Percentiles rank a stretch among this genome's conserved stretches.
These are phyloP conservation scores for Volvox africanus DNA, from an alignment of 139 green algal genomes.

Conservation along the genomic window DNA sequence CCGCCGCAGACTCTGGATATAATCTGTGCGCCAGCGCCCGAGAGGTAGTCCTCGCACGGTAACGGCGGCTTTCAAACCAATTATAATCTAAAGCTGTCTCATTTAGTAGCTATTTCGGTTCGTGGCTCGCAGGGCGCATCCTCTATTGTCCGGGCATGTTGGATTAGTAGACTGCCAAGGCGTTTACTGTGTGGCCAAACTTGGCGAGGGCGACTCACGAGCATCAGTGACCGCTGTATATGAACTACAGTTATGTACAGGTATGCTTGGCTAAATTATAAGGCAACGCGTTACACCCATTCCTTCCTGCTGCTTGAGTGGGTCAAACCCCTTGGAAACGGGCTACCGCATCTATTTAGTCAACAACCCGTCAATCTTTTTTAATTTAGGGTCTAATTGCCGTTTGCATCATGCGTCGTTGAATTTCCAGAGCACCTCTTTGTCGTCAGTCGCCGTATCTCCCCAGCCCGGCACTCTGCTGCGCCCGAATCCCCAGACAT, in stretches of 20 bases:
- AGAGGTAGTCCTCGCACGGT: not conserved
- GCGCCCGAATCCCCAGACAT: no score
- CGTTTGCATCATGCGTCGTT: no score
- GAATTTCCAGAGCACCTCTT: no score
- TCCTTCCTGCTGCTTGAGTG: not conserved
- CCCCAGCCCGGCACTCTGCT: no score
- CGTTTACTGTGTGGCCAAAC: not conserved
- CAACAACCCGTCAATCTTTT: not conserved
- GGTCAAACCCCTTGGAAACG: not conserved
- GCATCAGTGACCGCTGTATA: not conserved
- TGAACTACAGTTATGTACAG: slow-evolving; percentile 20
- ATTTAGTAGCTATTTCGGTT: not conserved
- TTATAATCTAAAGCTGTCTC: not conserved
- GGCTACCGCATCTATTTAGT: not conserved
- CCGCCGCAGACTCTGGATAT: not conserved
- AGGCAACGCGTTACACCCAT: no score
- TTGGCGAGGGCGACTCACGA: not conserved
- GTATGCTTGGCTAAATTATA: not conserved
- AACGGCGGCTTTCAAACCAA: not conserved
- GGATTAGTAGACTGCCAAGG: not conserved
- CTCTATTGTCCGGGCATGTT: not conserved
- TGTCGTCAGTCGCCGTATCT: no score
- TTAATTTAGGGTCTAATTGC: not conserved
- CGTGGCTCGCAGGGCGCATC: slow-evolving; percentile 18
- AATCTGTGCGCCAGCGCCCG: no score